Evolutionary conservation across 108 stramenopile species (phyloP).

Genomic region (Skeletonema tropicum): DNA sequence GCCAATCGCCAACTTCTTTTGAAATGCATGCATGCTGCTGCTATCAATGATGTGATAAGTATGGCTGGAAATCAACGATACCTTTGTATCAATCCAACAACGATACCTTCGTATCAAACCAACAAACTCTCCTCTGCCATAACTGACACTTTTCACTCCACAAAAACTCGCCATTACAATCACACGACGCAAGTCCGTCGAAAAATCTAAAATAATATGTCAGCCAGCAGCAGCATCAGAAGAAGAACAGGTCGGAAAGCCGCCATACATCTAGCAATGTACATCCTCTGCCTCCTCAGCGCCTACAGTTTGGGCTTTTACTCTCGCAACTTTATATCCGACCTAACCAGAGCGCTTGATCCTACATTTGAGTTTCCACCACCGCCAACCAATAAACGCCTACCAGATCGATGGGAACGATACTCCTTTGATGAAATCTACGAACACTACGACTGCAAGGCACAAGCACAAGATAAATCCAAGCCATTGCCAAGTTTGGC

Average conservation of each 20-base stretch:
- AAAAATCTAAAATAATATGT: too few relatives aligned
- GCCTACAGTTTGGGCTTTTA: background rate
- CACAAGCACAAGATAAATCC: background rate
- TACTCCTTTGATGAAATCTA: background rate
- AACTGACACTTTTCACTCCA: too few relatives aligned
- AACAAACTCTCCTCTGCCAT: too few relatives aligned
- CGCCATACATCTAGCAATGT: background rate
- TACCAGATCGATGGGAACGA: background rate
- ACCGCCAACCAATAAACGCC: background rate
- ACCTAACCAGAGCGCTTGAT: background rate
- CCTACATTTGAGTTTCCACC: background rate
- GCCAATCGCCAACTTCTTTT: too few relatives aligned
- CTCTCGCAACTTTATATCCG: background rate
- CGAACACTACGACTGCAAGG: background rate
- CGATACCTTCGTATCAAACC: too few relatives aligned
- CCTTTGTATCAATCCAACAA: too few relatives aligned
- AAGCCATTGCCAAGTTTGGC: conserved; percentile 6
- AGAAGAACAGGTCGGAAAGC: background rate
- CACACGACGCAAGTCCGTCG: too few relatives aligned
- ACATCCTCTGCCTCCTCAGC: background rate
- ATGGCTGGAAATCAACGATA: too few relatives aligned
- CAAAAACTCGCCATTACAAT: too few relatives aligned
- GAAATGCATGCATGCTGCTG: too few relatives aligned
- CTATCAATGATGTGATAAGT: too few relatives aligned
- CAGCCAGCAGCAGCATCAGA: background rate